phyloP scores from a whole-genome alignment of 805 yeast species.

The Priceomyces medius region DNA sequence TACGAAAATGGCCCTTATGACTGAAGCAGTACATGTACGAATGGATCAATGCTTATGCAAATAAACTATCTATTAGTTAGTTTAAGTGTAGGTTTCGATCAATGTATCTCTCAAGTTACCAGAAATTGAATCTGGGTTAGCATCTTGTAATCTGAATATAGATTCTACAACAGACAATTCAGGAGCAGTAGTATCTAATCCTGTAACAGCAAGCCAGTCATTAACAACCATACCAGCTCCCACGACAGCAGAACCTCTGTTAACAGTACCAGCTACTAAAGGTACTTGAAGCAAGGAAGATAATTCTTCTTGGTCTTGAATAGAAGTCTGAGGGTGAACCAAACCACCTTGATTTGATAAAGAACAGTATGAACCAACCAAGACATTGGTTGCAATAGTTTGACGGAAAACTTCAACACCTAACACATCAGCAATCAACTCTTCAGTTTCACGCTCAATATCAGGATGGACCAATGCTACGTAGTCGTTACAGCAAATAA shows the following conservation, averaged over 20 bases:
- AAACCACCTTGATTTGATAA: slow-evolving; percentile 96
- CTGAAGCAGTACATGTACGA: not conserved
- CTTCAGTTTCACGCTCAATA: slow-evolving; percentile 98
- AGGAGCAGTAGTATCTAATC: slow-evolving; percentile 97
- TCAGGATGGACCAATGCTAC: slow-evolving; percentile 99
- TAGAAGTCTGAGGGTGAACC: slow-evolving; percentile 95
- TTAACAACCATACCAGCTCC: slow-evolving; percentile 99
- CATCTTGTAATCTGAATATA: slow-evolving; percentile 90
- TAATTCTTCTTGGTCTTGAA: slow-evolving; percentile 97
- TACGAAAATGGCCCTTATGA: too few relatives aligned
- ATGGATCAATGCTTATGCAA: slow-evolving; percentile 3
- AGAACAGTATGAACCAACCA: slow-evolving; percentile 95
- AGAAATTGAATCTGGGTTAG: slow-evolving; percentile 81
- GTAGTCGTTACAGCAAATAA: slow-evolving; percentile 96
- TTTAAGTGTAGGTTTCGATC: slow-evolving; percentile 82
- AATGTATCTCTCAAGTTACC: slow-evolving; percentile 87
- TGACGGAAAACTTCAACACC: slow-evolving; percentile 99
- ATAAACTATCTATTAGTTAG: slow-evolving; percentile 2
- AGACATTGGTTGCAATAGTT: slow-evolving; percentile 96
- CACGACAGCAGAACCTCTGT: slow-evolving; percentile 95
- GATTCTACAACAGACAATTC: slow-evolving; percentile 96
- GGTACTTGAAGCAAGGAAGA: slow-evolving; percentile 96
- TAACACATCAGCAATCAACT: slow-evolving; percentile 92
- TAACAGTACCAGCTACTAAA: slow-evolving; percentile 96
- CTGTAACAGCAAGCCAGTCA: slow-evolving; percentile 97